These are phyloP conservation scores for Chaetomiaceae sp. DNA, from an alignment of 2,329 filamentous ascomycete genomes.

Conservation along the genomic window DNA sequence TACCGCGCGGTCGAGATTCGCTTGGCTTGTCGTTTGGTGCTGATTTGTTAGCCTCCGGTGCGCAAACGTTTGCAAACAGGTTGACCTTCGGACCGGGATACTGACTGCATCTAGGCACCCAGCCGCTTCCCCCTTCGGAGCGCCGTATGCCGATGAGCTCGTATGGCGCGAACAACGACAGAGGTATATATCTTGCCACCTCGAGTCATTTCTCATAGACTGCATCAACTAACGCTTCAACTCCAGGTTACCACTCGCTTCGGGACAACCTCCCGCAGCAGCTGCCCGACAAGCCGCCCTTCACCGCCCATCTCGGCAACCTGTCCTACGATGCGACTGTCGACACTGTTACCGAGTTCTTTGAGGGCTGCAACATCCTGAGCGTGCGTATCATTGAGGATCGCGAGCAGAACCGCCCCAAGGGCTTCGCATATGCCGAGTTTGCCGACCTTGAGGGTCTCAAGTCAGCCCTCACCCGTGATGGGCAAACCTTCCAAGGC, in stretches of 20 bases:
- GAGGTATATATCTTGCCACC: constrained; percentile 35
- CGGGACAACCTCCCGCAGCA: constrained; percentile 68
- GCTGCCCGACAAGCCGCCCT: constrained; percentile 87
- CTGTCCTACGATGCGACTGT: constrained; percentile 89
- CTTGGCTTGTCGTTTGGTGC: not conserved
- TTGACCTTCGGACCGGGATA: not conserved
- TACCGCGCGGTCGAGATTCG: not conserved
- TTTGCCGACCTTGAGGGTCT: constrained; percentile 82
- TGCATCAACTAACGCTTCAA: constrained; percentile 1
- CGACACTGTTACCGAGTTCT: constrained; percentile 79
- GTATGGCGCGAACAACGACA: constrained; percentile 29
- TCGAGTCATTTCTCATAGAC: not conserved
- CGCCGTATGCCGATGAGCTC: constrained; percentile 33
- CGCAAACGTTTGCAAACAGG: constrained; percentile 15
- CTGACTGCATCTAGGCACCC: constrained; percentile 41
- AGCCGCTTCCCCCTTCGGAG: constrained; percentile 48
- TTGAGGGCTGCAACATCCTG: constrained; percentile 75
- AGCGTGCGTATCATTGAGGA: constrained; percentile 97
- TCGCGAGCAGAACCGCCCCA: constrained; percentile 85
- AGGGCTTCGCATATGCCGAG: constrained; percentile 97
- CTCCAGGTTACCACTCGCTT: constrained; percentile 46
- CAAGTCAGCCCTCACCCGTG: constrained; percentile 81
- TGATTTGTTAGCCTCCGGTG: constrained; percentile 30
- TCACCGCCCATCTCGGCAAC: constrained; percentile 93
- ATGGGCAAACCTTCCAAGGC: constrained; percentile 77